Percentiles rank a stretch among this genome's conserved stretches.
These are phyloP conservation scores for Penstemon eatonii DNA, from an alignment of 257 asterid genomes.

Conservation along the genomic window DNA sequence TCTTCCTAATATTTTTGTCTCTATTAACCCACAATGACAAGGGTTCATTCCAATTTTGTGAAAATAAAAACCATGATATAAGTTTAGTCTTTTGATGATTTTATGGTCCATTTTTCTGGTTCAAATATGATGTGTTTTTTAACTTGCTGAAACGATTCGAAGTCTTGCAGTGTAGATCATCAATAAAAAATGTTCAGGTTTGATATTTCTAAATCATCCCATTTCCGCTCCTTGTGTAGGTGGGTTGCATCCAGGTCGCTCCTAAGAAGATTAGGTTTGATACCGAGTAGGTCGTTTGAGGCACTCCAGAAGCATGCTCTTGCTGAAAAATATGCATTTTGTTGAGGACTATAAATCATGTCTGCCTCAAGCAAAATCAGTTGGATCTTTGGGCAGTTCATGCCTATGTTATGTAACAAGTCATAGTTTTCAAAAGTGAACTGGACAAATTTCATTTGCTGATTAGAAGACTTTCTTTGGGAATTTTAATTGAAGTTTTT, in stretches of 20 bases:
- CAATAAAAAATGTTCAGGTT: background rate
- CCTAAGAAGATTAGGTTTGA: constrained; percentile 83
- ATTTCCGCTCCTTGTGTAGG: constrained; percentile 40
- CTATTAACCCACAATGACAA: too few species aligned
- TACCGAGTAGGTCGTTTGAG: constrained; percentile 31
- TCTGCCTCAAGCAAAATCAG: background rate
- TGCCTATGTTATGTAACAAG: constrained; percentile 19
- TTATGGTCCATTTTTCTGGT: background rate
- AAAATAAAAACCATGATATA: background rate
- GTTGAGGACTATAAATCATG: constrained; percentile 3
- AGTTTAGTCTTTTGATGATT: background rate
- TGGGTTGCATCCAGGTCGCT: constrained; percentile 52
- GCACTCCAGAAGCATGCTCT: background rate
- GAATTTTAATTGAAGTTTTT: background rate
- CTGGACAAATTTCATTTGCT: background rate
- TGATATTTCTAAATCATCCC: too few species aligned
- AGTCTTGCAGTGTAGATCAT: background rate
- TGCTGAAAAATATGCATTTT: background rate
- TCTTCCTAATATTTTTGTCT: background rate
- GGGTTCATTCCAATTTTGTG: background rate
- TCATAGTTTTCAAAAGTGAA: background rate
- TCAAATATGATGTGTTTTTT: background rate
- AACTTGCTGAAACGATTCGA: background rate
- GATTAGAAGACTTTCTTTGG: background rate
- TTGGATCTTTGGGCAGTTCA: background rate